Evolutionary conservation across 1,284 basidiomycete genomes (phyloP), one percentile per base, ranked within the genome.

Genomic region (Ustilago cynodontis): DNA sequence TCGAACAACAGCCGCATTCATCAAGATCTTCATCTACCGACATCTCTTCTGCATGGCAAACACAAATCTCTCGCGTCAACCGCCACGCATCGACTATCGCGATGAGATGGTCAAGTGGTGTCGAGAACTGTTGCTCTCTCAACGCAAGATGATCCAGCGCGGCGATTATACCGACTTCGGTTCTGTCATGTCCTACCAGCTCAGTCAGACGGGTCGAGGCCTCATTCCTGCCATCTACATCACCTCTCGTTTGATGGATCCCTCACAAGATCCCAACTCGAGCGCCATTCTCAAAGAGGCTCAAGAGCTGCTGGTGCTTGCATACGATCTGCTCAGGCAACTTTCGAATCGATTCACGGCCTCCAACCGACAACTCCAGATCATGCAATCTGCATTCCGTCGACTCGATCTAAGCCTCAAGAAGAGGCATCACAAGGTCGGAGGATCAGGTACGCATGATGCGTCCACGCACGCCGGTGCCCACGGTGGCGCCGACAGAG

Each of bases 21-120:
- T 77, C 64, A 73, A 73, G 45, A 73, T 77, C 55, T 77, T 77
- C 58, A 77, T 73, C 18, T 77, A 60, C 33, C 45, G 75, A 0
- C 75, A 77, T 39, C 64, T 77, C 8, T 71, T 77, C 45, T 70
- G 57, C 29, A 49, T 56, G 31, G 75, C 54, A 9, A 77, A 77
- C 55, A 67, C 63, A 3, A 61, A 73, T 29, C 59, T 77, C 2
- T 67, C 71, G 11, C 66, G 75, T 1, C 54, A 73, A 28, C 75
- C 75, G 18, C 75, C 75, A 16, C 67, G 75, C 18, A 66, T 53
- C 20, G 71, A 77, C 28, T 77, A 77, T 39, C 62, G 75, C 16
- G 71, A 77, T 26, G 75, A 77, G 58, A 71, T 73, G 75, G 71
- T 77, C 61, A 72, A 68, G 35, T 77, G 75, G 75, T 73, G 75